These are phyloP conservation scores for Saprolegnia parasitica DNA, from an alignment of 352 stramenopile species.

Conservation along the genomic window DNA sequence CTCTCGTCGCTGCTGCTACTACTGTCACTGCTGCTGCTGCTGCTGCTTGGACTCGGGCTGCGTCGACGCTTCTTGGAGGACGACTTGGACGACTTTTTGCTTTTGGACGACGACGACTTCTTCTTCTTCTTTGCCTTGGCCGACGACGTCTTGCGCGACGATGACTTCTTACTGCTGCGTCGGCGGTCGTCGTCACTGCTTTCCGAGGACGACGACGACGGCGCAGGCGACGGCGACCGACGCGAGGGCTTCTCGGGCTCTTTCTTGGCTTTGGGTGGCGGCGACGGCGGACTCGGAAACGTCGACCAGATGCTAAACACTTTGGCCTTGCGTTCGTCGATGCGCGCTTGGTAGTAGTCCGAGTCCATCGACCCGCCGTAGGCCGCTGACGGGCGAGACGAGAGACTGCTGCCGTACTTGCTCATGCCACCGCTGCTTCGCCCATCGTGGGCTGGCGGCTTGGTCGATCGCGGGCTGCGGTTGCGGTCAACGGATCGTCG, in stretches of 20 bases:
- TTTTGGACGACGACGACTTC: conserved; percentile 23
- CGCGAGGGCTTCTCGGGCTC: conserved; percentile 20
- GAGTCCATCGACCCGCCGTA: conserved; percentile 8
- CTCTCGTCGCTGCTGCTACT: conserved; percentile 18
- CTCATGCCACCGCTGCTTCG: background rate
- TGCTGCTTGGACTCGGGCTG: conserved; percentile 35
- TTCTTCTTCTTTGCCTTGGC: background rate
- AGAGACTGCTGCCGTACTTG: background rate
- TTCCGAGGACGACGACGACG: conserved; percentile 35
- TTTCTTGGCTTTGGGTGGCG: conserved; percentile 28
- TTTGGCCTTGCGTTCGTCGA: conserved; percentile 52
- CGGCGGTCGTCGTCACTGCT: background rate
- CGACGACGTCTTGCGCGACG: conserved; percentile 5
- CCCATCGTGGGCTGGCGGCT: background rate
- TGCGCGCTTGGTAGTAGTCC: conserved; percentile 69
- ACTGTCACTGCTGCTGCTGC: conserved; percentile 30
- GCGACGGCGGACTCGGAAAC: conserved; percentile 62
- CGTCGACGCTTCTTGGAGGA: conserved; percentile 44
- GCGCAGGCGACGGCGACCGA: conserved; percentile 36
- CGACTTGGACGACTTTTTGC: conserved; percentile 35
- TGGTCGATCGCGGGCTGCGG: background rate
- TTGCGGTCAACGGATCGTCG: background rate
- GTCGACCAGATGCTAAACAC: conserved; percentile 66
- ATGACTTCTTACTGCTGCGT: conserved; percentile 8
- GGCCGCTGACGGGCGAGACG: background rate